A percentile compares a stretch with the other conserved stretches of the same genome.
These are phyloP conservation scores for Aegilops umbellulata DNA, from an alignment of 176 grass and related monocot genomes.

Conservation along the genomic window DNA sequence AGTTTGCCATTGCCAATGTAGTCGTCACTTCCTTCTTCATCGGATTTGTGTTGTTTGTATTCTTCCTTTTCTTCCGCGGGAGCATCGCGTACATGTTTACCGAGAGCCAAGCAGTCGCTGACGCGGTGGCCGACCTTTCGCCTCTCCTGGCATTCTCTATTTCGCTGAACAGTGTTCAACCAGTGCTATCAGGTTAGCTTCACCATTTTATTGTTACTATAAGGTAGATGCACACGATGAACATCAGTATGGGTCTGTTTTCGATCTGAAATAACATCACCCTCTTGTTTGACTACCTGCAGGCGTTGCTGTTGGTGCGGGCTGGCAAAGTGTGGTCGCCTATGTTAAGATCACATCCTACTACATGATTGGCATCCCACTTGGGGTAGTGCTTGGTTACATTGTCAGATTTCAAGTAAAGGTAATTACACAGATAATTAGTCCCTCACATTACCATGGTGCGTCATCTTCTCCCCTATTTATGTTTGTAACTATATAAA, in stretches of 20 bases:
- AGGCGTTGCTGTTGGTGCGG: constrained; percentile 82
- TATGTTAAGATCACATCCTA: constrained; percentile 85
- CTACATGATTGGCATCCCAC: constrained; percentile 77
- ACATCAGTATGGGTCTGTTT: too few species aligned
- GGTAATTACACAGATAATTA: constrained; percentile 23
- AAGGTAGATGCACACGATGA: neutral
- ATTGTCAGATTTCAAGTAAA: constrained; percentile 51
- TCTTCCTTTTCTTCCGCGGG: constrained; percentile 59
- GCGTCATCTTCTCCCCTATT: neutral
- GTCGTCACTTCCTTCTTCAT: constrained; percentile 51
- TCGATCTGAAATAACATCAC: neutral
- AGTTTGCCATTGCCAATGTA: constrained; percentile 59
- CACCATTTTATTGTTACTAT: neutral
- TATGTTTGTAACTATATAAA: neutral
- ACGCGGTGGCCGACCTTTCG: constrained; percentile 62
- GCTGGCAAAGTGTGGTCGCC: constrained; percentile 71
- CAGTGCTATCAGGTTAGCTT: constrained; percentile 74
- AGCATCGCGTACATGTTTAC: constrained; percentile 85
- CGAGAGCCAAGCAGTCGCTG: constrained; percentile 32
- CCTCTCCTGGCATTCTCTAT: constrained; percentile 84
- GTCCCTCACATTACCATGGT: neutral
- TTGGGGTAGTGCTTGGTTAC: constrained; percentile 73
- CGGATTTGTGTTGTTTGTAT: constrained; percentile 49
- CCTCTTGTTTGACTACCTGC: neutral
- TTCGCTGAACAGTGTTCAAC: constrained; percentile 80